Evolutionary conservation across 495 filamentous ascomycete genomes (phyloP).

Genomic region (Podospora australis): DNA sequence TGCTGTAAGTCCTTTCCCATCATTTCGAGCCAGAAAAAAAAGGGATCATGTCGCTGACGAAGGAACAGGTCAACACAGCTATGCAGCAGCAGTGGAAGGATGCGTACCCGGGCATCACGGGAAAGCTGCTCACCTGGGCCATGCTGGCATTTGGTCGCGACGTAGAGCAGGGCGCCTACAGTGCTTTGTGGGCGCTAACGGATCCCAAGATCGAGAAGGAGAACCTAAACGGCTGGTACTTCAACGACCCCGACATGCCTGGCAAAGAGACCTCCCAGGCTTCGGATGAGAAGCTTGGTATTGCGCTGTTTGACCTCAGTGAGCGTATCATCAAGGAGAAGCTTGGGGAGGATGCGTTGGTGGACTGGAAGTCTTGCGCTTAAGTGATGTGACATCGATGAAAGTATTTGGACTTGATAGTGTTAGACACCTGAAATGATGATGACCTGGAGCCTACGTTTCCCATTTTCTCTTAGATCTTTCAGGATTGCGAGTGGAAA

Average conservation of each 20-base stretch:
- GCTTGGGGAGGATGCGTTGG: slow-evolving; percentile 34
- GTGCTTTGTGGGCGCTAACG: slow-evolving; percentile 36
- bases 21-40: neutral
- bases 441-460: too few species aligned
- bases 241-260: slow-evolving; percentile 27
- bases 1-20: slow-evolving; percentile 20
- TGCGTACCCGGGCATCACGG: slow-evolving; percentile 37
- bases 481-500: too few species aligned
- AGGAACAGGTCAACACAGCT: slow-evolving; percentile 33
- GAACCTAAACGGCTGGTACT: slow-evolving; percentile 37
- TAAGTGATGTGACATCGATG: too few species aligned
- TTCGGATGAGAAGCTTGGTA: slow-evolving; percentile 32
- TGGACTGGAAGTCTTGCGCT: slow-evolving; percentile 24
- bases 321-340: slow-evolving; percentile 37
- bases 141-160: slow-evolving; percentile 30
- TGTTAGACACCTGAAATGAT: too few species aligned
- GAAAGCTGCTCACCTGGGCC: slow-evolving; percentile 29
- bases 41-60: too few species aligned
- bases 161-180: slow-evolving; percentile 38
- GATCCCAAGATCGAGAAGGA: slow-evolving; percentile 38
- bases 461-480: too few species aligned
- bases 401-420: too few species aligned
- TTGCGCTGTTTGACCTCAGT: slow-evolving; percentile 38
- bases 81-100: slow-evolving; percentile 46
- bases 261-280: slow-evolving; percentile 36